Evolutionary conservation across 2,329 filamentous ascomycete genomes (phyloP).

Genomic region (Venturia asperata): DNA sequence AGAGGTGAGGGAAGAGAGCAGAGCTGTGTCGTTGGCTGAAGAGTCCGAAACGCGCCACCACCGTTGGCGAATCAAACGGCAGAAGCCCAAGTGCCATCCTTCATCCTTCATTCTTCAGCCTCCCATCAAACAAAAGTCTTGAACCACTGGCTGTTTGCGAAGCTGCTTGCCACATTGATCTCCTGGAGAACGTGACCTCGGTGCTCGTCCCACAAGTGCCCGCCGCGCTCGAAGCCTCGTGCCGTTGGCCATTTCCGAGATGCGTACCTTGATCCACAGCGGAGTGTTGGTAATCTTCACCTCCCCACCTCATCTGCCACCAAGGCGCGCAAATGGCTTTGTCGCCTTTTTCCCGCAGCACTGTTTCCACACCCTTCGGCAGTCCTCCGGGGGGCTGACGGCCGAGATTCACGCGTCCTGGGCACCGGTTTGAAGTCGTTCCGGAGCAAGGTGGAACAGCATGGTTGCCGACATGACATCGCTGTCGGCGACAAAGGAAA

Average conservation of each 20-base stretch:
- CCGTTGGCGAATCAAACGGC: neutral
- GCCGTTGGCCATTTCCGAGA: conserved; percentile 8
- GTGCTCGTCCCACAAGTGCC: conserved; percentile 6
- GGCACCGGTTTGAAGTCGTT: neutral
- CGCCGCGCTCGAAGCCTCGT: neutral
- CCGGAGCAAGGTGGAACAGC: neutral
- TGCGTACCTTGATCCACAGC: conserved; percentile 1
- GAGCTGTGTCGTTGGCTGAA: neutral
- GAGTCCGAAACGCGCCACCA: neutral
- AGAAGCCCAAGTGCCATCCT: neutral
- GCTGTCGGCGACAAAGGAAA: neutral
- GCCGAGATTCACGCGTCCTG: neutral
- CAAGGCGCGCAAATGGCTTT: neutral
- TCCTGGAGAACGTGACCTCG: neutral
- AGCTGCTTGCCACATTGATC: neutral
- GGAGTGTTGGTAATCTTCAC: neutral
- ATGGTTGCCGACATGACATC: neutral
- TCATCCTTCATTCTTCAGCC: neutral
- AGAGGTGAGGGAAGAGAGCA: neutral
- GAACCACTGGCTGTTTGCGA: neutral
- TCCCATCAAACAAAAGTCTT: neutral
- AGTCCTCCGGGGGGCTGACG: neutral
- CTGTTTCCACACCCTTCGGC: neutral
- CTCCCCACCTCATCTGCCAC: conserved; percentile 7
- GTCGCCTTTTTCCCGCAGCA: neutral